Percentiles rank a stretch among this genome's conserved stretches.
Evolutionary conservation across 257 asterid species (phyloP).

Genomic region (Perilla frutescens): DNA sequence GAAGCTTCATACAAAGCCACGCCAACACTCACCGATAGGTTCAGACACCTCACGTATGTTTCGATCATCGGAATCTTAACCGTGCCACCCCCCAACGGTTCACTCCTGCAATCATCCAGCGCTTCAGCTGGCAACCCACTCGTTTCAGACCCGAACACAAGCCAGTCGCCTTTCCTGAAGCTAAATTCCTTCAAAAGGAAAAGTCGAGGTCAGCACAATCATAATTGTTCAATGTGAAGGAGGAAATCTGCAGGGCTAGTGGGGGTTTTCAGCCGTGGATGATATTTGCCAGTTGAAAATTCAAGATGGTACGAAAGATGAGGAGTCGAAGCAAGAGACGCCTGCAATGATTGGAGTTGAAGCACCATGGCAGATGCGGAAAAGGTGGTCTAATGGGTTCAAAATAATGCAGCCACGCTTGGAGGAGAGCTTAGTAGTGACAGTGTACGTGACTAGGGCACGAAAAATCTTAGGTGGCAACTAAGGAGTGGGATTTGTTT

Average conservation of each 20-base stretch:
- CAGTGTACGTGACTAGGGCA: not conserved
- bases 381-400: not conserved
- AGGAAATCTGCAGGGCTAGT: not conserved
- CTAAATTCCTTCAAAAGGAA: slow-evolving; percentile 68
- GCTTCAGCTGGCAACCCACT: slow-evolving; percentile 87
- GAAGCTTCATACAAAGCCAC: slow-evolving; percentile 90
- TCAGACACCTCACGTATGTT: slow-evolving; percentile 93
- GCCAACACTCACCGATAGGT: slow-evolving; percentile 91
- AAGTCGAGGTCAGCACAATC: slow-evolving; percentile 8
- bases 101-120: slow-evolving; percentile 68
- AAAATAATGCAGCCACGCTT: not conserved
- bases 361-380: not conserved
- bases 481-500: not conserved
- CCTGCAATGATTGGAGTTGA: not conserved
- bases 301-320: not conserved
- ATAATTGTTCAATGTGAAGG: not conserved
- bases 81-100: slow-evolving; percentile 75
- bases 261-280: not conserved
- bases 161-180: slow-evolving; percentile 92
- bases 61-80: slow-evolving; percentile 89
- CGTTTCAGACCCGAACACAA: slow-evolving; percentile 93
- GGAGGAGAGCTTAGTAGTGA: not conserved
- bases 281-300: too few relatives aligned
- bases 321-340: not conserved
- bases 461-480: not conserved